Evolutionary conservation across 441 rosid species (phyloP).

Genomic region (Euphorbia corollata): DNA sequence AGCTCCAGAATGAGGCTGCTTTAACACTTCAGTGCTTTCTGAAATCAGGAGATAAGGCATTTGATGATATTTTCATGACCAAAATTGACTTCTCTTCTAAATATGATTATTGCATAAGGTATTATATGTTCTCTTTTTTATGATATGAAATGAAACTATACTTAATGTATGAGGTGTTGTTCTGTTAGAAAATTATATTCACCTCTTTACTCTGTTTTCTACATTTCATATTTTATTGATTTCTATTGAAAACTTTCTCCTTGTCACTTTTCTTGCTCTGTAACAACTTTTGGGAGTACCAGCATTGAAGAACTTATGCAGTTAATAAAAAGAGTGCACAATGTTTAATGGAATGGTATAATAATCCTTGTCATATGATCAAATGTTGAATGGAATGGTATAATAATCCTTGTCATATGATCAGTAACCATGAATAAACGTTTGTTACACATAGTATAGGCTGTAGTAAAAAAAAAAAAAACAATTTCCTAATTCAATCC

Average conservation of each 20-base stretch:
- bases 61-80: conserved; percentile 63
- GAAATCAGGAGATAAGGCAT: conserved; percentile 67
- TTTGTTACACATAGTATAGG: neutral
- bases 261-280: no score
- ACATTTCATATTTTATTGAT: neutral
- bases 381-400: neutral
- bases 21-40: conserved; percentile 57
- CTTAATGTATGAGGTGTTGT: neutral
- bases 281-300: neutral
- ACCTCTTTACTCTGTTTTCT: neutral
- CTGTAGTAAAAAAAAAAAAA: neutral
- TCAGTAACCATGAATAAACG: neutral
- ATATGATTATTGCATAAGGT: conserved; percentile 79
- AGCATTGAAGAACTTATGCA: neutral
- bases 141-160: neutral
- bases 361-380: conserved; percentile 1
- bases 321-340: neutral
- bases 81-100: conserved; percentile 72
- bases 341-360: neutral
- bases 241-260: neutral
- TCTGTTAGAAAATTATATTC: neutral
- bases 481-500: neutral
- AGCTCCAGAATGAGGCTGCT: conserved; percentile 81
- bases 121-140: conserved; percentile 4
- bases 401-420: conserved; percentile 2